phyloP scores from a whole-genome alignment of 768 basidiomycete species.

The Leucocoprinus leucothites region DNA sequence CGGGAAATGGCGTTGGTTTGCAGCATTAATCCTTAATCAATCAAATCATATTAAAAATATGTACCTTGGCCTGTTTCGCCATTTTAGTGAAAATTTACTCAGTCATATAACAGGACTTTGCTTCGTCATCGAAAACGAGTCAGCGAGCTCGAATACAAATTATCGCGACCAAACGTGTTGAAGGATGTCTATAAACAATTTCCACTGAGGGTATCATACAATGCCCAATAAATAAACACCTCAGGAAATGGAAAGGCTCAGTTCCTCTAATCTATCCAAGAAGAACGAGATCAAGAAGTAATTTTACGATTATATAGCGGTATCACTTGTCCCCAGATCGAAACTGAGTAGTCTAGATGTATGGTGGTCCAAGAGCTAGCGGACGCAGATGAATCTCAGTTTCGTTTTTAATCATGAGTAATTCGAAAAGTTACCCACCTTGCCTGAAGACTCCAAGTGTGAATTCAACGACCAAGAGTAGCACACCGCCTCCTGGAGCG shows the following conservation, averaged over 20 bases:
- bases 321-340: background rate
- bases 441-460: constrained; percentile 75
- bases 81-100: no score
- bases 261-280: constrained; percentile 5
- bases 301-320: background rate
- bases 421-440: constrained; percentile 36
- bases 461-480: constrained; percentile 91
- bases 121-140: no score
- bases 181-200: background rate
- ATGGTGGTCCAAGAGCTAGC: constrained; percentile 51
- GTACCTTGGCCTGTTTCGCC: no score
- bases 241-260: background rate
- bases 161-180: no score
- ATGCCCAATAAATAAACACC: background rate
- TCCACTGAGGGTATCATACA: background rate
- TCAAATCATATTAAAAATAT: no score
- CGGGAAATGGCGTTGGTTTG: no score
- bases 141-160: no score
- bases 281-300: background rate
- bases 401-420: background rate
- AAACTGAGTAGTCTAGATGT: constrained; percentile 31
- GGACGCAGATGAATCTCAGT: background rate
- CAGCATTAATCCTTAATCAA: no score
- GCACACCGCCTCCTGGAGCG: constrained; percentile 92
- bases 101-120: no score